phyloP scores from a whole-genome alignment of 225 moss, liverwort and hornwort species.

The Pleurozium schreberi region DNA sequence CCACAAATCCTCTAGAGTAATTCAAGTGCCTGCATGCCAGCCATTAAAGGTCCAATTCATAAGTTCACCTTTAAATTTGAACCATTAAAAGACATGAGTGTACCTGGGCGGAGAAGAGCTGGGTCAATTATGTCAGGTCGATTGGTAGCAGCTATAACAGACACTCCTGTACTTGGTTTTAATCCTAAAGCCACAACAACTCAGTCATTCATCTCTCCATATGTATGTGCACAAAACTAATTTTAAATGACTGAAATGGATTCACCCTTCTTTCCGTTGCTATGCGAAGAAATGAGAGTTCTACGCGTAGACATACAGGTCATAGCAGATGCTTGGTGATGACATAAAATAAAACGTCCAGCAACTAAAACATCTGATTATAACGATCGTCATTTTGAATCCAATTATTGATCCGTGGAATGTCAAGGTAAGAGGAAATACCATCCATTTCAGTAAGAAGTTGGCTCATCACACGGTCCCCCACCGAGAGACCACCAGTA shows the following conservation, averaged over 20 bases:
- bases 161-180: constrained; percentile 72
- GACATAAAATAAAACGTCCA: not conserved
- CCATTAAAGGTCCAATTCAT: not conserved
- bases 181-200: constrained; percentile 38
- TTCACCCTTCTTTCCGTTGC: not conserved
- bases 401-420: not conserved
- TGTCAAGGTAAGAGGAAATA: not conserved
- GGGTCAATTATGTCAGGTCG: constrained; percentile 80
- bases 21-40: not conserved
- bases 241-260: not conserved
- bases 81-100: not conserved
- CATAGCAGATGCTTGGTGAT: not conserved
- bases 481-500: constrained; percentile 63
- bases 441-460: constrained; percentile 94
- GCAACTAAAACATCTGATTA: not conserved
- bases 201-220: not conserved
- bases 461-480: constrained; percentile 95
- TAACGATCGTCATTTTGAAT: not conserved
- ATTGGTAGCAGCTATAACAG: constrained; percentile 93
- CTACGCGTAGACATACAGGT: not conserved
- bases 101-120: constrained; percentile 93
- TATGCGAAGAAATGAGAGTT: not conserved
- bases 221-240: not conserved
- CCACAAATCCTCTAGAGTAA: not conserved
- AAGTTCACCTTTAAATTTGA: not conserved